A percentile compares a stretch with the other conserved stretches of the same genome.
phyloP scores from a whole-genome alignment of 2,329 filamentous ascomycete genomes.

The Harringtonia aguacate region DNA sequence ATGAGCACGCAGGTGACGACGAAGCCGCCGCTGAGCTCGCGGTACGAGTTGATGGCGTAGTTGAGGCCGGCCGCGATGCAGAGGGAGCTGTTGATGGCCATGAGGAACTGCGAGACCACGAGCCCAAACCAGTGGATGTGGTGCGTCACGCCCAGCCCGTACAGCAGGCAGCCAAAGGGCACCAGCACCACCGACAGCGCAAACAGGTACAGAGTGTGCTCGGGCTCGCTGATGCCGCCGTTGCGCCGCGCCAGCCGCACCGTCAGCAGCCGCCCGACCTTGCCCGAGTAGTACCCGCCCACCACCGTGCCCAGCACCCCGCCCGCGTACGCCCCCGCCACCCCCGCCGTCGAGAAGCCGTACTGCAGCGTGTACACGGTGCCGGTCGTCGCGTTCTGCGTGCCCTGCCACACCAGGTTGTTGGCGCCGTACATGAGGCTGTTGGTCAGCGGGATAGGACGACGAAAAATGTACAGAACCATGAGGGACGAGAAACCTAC shows the following conservation, averaged over 20 bases:
- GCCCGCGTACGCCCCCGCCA: slow-evolving; percentile 17
- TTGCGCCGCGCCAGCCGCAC: slow-evolving; percentile 13
- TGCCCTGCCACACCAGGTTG: slow-evolving; percentile 20
- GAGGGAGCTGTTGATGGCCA: slow-evolving; percentile 18
- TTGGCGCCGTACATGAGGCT: slow-evolving; percentile 21
- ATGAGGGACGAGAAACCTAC: neutral
- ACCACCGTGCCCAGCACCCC: slow-evolving; percentile 13
- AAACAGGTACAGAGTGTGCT: slow-evolving; percentile 15
- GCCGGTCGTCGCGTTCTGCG: slow-evolving; percentile 20
- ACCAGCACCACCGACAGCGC: slow-evolving; percentile 9
- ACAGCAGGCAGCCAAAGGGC: slow-evolving; percentile 13
- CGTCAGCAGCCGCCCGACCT: slow-evolving; percentile 11
- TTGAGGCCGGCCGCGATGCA: slow-evolving; percentile 14
- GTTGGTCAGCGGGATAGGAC: too few relatives aligned
- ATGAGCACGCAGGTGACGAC: slow-evolving; percentile 21
- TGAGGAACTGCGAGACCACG: slow-evolving; percentile 16
- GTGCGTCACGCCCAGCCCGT: slow-evolving; percentile 15
- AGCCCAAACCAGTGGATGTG: slow-evolving; percentile 21
- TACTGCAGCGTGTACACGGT: slow-evolving; percentile 20
- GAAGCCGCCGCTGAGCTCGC: slow-evolving; percentile 18
- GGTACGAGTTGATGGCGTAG: slow-evolving; percentile 21
- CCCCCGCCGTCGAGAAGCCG: slow-evolving; percentile 18
- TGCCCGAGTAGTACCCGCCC: slow-evolving; percentile 17
- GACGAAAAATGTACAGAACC: too few relatives aligned
- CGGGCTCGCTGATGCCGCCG: slow-evolving; percentile 14